Conservation (phyloP, 1,284 basidiomycete genomes). For the Xerocomus nothofagi region DNA sequence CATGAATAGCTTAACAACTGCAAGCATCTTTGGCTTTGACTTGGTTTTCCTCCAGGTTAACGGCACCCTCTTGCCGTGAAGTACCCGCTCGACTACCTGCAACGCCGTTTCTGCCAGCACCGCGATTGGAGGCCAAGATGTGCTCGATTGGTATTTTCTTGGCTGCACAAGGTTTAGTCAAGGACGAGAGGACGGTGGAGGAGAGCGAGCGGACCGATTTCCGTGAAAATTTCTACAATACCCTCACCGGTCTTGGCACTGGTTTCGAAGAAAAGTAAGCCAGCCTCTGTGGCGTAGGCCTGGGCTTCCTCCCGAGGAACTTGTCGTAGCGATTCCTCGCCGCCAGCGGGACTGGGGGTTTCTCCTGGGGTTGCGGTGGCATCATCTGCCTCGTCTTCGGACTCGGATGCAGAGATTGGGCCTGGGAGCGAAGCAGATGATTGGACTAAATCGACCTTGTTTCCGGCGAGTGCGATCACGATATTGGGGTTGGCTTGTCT, state of each 20-base stretch:
- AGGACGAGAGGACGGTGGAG: not conserved
- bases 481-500: constrained; percentile 99
- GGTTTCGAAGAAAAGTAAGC: constrained; percentile 96
- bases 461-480: constrained; percentile 94
- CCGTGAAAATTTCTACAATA: constrained; percentile 96
- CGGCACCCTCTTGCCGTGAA: constrained; percentile 53
- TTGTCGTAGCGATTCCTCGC: constrained; percentile 78
- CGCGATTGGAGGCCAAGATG: constrained; percentile 77
- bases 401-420: constrained; percentile 51
- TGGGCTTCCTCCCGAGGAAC: constrained; percentile 93
- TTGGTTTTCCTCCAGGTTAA: constrained; percentile 74
- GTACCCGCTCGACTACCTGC: constrained; percentile 53
- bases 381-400: constrained; percentile 83
- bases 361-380: constrained; percentile 84
- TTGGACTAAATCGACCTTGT: constrained; percentile 93
- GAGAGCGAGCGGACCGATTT: constrained; percentile 72
- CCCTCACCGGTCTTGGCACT: constrained; percentile 98
- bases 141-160: constrained; percentile 97
- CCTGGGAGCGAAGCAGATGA: constrained; percentile 57
- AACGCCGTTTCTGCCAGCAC: constrained; percentile 59
- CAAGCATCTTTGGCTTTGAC: constrained; percentile 74
- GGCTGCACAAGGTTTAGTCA: constrained; percentile 48
- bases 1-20: constrained; percentile 57
- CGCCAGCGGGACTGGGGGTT: constrained; percentile 46
- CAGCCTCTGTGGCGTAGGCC: constrained; percentile 92